Conservation (phyloP, 148 eudicot species). For the Agrostemma githago region DNA sequence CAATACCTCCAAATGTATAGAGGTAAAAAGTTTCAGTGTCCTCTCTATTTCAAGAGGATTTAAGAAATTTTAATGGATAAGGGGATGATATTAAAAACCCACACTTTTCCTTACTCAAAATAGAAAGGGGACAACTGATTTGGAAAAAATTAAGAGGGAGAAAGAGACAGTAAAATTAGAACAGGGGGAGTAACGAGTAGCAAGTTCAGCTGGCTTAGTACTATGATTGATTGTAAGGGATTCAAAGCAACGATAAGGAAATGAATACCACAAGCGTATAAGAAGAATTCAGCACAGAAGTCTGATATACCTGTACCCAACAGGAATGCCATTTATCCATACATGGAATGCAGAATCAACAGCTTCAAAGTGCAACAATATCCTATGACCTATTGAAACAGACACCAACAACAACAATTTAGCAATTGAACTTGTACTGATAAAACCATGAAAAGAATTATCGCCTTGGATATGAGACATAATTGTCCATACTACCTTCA, state of each 20-base stretch:
- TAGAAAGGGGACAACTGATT: too few species aligned
- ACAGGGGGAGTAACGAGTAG: too few species aligned
- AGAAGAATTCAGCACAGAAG: background rate
- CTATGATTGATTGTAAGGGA: background rate
- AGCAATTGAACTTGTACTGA: constrained; percentile 6
- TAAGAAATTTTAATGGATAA: too few species aligned
- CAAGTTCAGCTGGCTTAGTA: background rate
- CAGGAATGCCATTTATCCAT: constrained; percentile 80
- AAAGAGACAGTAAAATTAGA: too few species aligned
- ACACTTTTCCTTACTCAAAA: too few species aligned
- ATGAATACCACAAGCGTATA: background rate
- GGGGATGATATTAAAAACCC: too few species aligned
- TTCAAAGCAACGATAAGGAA: background rate
- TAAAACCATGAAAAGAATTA: background rate
- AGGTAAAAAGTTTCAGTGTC: background rate
- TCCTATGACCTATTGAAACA: constrained; percentile 66
- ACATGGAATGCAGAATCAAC: constrained; percentile 90
- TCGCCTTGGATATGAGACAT: background rate
- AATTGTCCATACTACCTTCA: background rate
- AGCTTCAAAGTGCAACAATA: constrained; percentile 88
- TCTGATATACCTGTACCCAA: constrained; percentile 76
- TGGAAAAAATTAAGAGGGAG: too few species aligned
- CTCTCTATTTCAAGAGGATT: too few species aligned
- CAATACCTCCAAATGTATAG: background rate
- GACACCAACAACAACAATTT: constrained; percentile 3